Percentiles rank a stretch among this genome's conserved stretches.
Conservation (phyloP, 2,329 filamentous ascomycete genomes). For the Lojkania enalia region DNA sequence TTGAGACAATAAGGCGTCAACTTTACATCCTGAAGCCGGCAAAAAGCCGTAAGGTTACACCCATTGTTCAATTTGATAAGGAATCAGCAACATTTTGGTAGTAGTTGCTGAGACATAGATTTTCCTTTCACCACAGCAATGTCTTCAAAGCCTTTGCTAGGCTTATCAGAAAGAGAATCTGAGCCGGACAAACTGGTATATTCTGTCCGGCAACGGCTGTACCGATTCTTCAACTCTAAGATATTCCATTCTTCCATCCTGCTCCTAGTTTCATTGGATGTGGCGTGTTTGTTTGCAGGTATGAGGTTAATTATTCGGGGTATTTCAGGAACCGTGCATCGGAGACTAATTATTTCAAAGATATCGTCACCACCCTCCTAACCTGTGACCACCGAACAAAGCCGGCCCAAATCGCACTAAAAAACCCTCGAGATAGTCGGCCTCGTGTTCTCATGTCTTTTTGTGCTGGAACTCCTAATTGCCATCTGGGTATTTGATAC, state of each 20-base stretch:
- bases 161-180: not conserved
- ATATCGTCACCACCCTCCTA: constrained; percentile 56
- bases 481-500: constrained; percentile 65
- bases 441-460: constrained; percentile 65
- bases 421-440: constrained; percentile 57
- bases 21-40: too few species aligned
- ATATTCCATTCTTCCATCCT: constrained; percentile 56
- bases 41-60: too few species aligned
- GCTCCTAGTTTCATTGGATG: constrained; percentile 54
- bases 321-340: too few species aligned
- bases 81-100: too few species aligned
- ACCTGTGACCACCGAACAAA: constrained; percentile 49
- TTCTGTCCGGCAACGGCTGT: constrained; percentile 22
- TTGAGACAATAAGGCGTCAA: too few species aligned
- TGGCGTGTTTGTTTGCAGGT: constrained; percentile 55
- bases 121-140: too few species aligned
- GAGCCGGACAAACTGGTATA: not conserved
- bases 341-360: constrained; percentile 23
- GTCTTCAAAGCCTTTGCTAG: constrained; percentile 7
- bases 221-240: constrained; percentile 50
- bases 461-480: constrained; percentile 64
- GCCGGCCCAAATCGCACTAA: constrained; percentile 43
- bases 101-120: too few species aligned
- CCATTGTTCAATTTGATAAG: too few species aligned
- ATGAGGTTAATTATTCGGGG: constrained; percentile 1